Conservation (phyloP, 2,329 filamentous ascomycete genomes). For the Nothomitra cinnamomea region DNA sequence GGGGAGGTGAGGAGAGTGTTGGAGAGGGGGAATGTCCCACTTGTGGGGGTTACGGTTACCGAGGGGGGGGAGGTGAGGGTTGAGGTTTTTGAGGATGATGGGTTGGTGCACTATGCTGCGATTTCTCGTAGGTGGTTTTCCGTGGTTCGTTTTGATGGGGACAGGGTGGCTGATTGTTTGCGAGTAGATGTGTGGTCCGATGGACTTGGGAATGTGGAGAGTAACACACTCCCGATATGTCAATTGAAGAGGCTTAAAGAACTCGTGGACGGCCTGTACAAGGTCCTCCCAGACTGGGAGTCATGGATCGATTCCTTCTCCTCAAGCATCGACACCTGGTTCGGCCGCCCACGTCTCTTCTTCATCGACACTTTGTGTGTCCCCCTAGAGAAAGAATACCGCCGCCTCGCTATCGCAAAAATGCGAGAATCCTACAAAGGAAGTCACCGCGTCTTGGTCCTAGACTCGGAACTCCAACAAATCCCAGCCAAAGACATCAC, state of each 20-base stretch:
- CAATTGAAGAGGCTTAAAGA: not conserved
- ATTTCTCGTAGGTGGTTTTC: too few relatives aligned
- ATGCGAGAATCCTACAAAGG: not conserved
- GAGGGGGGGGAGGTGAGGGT: too few relatives aligned
- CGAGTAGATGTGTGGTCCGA: slow-evolving; percentile 1
- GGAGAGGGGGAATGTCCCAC: too few relatives aligned
- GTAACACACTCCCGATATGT: not conserved
- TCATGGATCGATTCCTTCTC: not conserved
- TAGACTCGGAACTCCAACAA: not conserved
- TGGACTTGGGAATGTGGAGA: not conserved
- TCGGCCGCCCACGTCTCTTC: not conserved
- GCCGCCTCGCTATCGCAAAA: not conserved
- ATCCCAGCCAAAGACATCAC: not conserved
- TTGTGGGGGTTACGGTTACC: too few relatives aligned
- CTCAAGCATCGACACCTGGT: not conserved
- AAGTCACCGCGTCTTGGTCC: not conserved
- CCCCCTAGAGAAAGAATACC: not conserved
- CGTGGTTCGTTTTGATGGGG: not conserved
- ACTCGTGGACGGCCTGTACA: not conserved
- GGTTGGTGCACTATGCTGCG: too few relatives aligned
- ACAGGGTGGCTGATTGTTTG: too few relatives aligned
- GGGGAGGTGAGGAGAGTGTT: not conserved
- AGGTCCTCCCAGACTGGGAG: not conserved
- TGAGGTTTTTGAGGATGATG: too few relatives aligned
- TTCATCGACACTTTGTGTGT: not conserved